phyloP scores from a whole-genome alignment of 768 basidiomycete genomes.

The Hygrocybe coccinea region DNA sequence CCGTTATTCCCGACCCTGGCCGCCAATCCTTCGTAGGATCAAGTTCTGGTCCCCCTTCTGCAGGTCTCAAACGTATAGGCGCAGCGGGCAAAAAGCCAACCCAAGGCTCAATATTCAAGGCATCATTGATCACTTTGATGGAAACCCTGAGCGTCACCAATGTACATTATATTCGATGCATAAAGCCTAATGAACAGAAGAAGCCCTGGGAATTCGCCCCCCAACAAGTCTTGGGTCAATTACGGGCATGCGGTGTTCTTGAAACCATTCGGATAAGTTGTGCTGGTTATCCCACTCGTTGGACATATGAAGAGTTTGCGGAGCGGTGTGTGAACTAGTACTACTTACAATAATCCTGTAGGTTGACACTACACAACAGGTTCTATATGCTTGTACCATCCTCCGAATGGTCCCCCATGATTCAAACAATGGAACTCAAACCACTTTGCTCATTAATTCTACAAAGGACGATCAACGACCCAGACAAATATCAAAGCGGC shows the following conservation, averaged over 20 bases:
- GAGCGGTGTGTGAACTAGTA: conserved; percentile 62
- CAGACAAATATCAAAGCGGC: conserved; percentile 96
- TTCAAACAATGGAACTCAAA: conserved; percentile 73
- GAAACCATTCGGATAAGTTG: conserved; percentile 99
- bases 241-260: conserved; percentile 96
- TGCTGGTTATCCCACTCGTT: conserved; percentile 96
- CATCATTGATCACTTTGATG: conserved; percentile 89
- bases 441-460: conserved; percentile 81
- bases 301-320: conserved; percentile 98
- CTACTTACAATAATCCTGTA: conserved; percentile 2
- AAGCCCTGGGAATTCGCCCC: conserved; percentile 95
- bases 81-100: conserved; percentile 85
- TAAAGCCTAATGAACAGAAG: conserved; percentile 98
- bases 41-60: conserved; percentile 30
- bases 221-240: conserved; percentile 89
- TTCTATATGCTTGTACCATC: conserved; percentile 97
- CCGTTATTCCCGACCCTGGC: conserved; percentile 84
- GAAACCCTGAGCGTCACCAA: conserved; percentile 96
- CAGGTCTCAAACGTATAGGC: conserved; percentile 55
- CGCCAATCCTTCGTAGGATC: conserved; percentile 65
- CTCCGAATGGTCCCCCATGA: conserved; percentile 80
- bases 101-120: conserved; percentile 97
- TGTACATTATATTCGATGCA: conserved; percentile 98
- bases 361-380: conserved; percentile 40
- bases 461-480: conserved; percentile 80